Evolutionary conservation across 208 protist species (phyloP), one percentile per base, ranked within the genome.

Genomic region (Phytomonas francai): DNA sequence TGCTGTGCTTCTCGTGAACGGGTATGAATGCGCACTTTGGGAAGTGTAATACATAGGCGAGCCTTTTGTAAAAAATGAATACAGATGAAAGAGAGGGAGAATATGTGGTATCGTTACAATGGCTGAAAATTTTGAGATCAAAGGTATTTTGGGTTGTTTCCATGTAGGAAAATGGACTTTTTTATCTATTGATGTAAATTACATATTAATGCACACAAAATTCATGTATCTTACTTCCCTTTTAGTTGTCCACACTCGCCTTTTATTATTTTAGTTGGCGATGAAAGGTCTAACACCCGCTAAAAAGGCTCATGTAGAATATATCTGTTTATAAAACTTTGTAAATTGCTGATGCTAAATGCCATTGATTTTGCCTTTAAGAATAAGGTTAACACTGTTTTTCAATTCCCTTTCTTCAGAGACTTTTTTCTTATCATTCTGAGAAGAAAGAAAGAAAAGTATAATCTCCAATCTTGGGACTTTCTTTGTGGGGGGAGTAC

Each of bases 1-100:
- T 11, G 83, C 79, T 36, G 69, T 88, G 45, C 63, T 88, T 49
- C 60, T 85, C 22, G 68, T 88, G 28, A 74, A 88, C 63, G 79
- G 68, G 25, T 74, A 84, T 49, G 77, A 88, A 67, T 60, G 64
- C 28, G 77, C 83, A 14, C 59, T 65, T 16, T 88, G 83, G 83
- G 63, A 74, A 16, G 77, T 88, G 8, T 54, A 14, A 29, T 25
- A 7, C 54, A 27, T 19, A 63, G 34, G 59, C 22, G 59, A 39
- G 16, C 31, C 16, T 58, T 57, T 45, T 34, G 6, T 6, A 63
- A 6, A 22, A 19, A 56, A 25, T 63, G 59, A 51, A 39, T 33
- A 9, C 1, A 63, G 34, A n/a, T 25, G 19, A 56, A 56, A 19
- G 32, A 56, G 34, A 19, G 34, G 34, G 6, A 16, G 11, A 14